A percentile compares a stretch with the other conserved stretches of the same genome.
Evolutionary conservation across 2,329 filamentous ascomycete genomes (phyloP).

Genomic region (Diaporthe destruens): DNA sequence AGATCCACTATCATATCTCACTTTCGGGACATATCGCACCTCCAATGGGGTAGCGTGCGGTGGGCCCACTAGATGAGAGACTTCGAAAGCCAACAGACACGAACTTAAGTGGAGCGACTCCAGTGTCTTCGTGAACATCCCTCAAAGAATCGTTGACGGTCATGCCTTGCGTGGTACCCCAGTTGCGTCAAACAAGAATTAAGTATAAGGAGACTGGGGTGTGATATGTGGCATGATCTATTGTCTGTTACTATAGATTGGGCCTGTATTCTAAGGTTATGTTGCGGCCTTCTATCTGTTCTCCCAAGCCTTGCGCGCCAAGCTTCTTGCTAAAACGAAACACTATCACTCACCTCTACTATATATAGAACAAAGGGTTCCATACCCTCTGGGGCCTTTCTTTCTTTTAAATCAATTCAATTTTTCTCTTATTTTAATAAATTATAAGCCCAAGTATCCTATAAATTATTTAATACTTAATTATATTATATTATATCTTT

Average conservation of each 20-base stretch:
- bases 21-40: not conserved
- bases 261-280: not conserved
- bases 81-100: not conserved
- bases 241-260: not conserved
- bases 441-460: no score
- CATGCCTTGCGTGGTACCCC: not conserved
- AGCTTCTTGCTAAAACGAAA: no score
- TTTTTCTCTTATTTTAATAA: no score
- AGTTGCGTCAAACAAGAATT: not conserved
- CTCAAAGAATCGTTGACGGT: not conserved
- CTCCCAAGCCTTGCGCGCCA: not conserved
- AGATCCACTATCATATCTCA: not conserved
- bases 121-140: not conserved
- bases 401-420: no score
- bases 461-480: no score
- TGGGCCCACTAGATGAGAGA: not conserved
- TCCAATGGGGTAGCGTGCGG: not conserved
- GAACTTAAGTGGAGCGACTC: not conserved
- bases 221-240: not conserved
- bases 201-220: not conserved
- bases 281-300: not conserved
- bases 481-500: no score
- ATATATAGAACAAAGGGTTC: no score
- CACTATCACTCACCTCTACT: no score
- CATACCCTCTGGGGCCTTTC: no score